A percentile compares a stretch with the other conserved stretches of the same genome.
These are phyloP conservation scores for Nidularia pulvinata DNA, from an alignment of 768 basidiomycete genomes.

Conservation along the genomic window DNA sequence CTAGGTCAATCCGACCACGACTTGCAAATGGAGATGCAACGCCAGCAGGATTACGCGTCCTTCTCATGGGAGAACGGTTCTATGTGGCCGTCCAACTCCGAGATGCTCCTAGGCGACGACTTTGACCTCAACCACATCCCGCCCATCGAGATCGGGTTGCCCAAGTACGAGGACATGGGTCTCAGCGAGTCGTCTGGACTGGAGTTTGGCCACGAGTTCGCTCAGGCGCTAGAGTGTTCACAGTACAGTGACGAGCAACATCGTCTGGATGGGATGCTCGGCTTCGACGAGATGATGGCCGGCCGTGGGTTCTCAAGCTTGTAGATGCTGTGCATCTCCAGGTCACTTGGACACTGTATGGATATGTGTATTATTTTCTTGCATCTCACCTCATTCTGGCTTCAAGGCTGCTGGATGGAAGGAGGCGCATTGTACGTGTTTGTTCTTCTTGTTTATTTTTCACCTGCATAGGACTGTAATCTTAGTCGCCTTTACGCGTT, in stretches of 20 bases:
- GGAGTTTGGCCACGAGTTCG: constrained; percentile 29
- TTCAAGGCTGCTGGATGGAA: constrained; percentile 1
- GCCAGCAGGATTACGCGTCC: constrained; percentile 33
- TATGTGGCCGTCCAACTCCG: constrained; percentile 29
- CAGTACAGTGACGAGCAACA: constrained; percentile 20
- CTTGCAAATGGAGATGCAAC: constrained; percentile 34
- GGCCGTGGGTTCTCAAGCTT: constrained; percentile 25
- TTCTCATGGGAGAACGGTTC: constrained; percentile 30
- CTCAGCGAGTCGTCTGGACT: constrained; percentile 15
- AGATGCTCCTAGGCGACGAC: constrained; percentile 52
- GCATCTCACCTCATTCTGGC: constrained; percentile 12
- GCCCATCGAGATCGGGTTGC: constrained; percentile 57
- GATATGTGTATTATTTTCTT: constrained; percentile 19
- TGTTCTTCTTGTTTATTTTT: constrained; percentile 7
- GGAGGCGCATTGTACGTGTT: neutral
- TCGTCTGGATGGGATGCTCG: constrained; percentile 20
- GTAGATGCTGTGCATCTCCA: constrained; percentile 36
- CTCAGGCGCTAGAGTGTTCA: constrained; percentile 21
- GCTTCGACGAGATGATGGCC: constrained; percentile 43
- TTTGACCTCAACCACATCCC: constrained; percentile 70
- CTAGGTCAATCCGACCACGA: constrained; percentile 28
- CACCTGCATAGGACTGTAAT: constrained; percentile 19
- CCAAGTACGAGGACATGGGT: constrained; percentile 32
- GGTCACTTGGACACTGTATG: constrained; percentile 24
- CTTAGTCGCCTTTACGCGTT: constrained; percentile 20